Percentiles rank a stretch among this genome's conserved stretches.
Evolutionary conservation across 2,329 filamentous ascomycete species (phyloP).

Genomic region (Metarhizium sp.): DNA sequence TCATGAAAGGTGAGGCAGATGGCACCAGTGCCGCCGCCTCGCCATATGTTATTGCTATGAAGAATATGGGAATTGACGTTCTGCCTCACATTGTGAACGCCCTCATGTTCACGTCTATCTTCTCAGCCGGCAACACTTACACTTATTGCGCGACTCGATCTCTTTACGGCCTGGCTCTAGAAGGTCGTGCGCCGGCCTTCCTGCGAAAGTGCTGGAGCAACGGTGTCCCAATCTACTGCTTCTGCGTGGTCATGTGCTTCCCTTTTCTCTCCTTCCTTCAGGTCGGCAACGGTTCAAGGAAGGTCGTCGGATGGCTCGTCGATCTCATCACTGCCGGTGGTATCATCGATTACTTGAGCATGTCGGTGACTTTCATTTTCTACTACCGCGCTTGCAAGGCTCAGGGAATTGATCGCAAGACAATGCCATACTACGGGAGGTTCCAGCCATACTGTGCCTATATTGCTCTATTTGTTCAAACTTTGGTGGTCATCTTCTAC

Average conservation of each 20-base stretch:
- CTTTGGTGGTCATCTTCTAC: slow-evolving; percentile 37
- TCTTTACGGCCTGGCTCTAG: slow-evolving; percentile 39
- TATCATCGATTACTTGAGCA: slow-evolving; percentile 54
- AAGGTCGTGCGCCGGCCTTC: slow-evolving; percentile 40
- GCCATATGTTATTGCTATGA: slow-evolving; percentile 55
- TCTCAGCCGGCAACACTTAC: slow-evolving; percentile 41
- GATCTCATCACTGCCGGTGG: slow-evolving; percentile 47
- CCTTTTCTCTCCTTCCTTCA: slow-evolving; percentile 44
- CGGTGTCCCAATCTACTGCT: slow-evolving; percentile 53
- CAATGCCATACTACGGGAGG: slow-evolving; percentile 47
- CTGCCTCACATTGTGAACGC: slow-evolving; percentile 52
- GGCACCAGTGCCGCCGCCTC: slow-evolving; percentile 40
- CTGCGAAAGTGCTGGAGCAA: slow-evolving; percentile 49
- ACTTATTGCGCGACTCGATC: slow-evolving; percentile 42
- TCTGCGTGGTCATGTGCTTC: slow-evolving; percentile 43
- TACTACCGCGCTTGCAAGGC: slow-evolving; percentile 43
- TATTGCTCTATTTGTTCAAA: slow-evolving; percentile 32
- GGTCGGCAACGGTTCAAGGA: slow-evolving; percentile 35
- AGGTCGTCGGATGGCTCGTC: slow-evolving; percentile 44
- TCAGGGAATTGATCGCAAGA: slow-evolving; percentile 40
- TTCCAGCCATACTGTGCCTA: slow-evolving; percentile 51
- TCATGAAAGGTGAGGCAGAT: slow-evolving; percentile 32
- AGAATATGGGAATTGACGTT: slow-evolving; percentile 40
- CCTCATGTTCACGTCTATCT: slow-evolving; percentile 32
- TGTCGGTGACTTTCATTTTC: slow-evolving; percentile 34